A percentile compares a stretch with the other conserved stretches of the same genome.
These are phyloP conservation scores for Pleurozium schreberi DNA, from an alignment of 225 moss, liverwort and hornwort genomes.

Conservation along the genomic window DNA sequence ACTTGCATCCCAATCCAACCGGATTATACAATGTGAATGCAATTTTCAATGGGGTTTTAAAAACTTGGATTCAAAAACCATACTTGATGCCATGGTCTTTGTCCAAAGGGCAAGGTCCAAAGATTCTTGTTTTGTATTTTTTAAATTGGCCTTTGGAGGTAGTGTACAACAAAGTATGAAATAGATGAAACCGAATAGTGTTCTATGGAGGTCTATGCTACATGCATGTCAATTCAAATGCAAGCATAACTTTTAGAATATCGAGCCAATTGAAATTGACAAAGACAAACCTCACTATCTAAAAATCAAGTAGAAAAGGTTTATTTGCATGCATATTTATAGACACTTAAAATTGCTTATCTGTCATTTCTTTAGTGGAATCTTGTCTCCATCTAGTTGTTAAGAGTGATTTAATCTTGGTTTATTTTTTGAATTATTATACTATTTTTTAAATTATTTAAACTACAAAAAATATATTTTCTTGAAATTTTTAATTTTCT, in stretches of 20 bases:
- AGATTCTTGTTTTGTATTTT: background rate
- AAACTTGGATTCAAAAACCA: background rate
- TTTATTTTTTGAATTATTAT: background rate
- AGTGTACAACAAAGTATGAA: background rate
- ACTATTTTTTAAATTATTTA: background rate
- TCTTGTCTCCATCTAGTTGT: background rate
- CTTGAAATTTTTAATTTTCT: background rate
- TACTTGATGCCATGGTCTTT: background rate
- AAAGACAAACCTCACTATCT: background rate
- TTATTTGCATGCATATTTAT: too few relatives aligned
- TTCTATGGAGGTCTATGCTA: accelerated
- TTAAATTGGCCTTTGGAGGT: background rate
- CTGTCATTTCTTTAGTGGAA: background rate
- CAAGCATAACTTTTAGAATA: background rate
- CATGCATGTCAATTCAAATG: background rate
- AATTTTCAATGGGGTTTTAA: accelerated
- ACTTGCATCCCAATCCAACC: too few relatives aligned
- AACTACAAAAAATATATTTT: background rate
- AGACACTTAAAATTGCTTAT: background rate
- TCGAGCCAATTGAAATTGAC: background rate
- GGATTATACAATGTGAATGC: accelerated
- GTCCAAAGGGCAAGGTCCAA: background rate
- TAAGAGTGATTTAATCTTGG: accelerated
- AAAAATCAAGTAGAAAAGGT: accelerated
- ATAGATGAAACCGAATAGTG: background rate